Base-by-base conservation (phyloP, 2,329 filamentous ascomycete species). In the Colletotrichum orbiculare region DNA sequence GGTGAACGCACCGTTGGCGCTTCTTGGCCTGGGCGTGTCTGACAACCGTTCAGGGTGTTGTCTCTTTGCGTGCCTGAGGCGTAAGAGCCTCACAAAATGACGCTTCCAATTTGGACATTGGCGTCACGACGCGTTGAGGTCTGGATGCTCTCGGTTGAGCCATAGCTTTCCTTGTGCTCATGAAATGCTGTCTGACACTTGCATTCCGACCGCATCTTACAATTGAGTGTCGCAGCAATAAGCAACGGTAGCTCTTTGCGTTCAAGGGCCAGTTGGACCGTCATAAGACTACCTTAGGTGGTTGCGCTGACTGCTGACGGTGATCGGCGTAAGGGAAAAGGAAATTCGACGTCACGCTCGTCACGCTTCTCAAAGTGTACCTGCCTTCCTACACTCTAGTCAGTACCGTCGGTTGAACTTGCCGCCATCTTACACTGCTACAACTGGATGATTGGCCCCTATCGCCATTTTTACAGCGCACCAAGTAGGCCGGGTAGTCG, bases 21-120 rank as follows among this genome's bases (percentile, higher is more conserved):
- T 38, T 43, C 25, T 49, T 46, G 59, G 41, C 46, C 37, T 25
- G 25, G 25, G 25, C 25, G 25, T 25, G 25, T 25, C 25, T 4
- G 25, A 25, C 25, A 35, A 46, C 52, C 45, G 54, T 49, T 13
- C 17, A 47, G 37, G 42, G 34, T 65, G 61, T 53, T 25, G 35
- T 60, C 45, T 45, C 25, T 43, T 7, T 52, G 41, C 45, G 45
- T 66, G 66, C 66, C 66, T 67, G 57, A 67, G 63, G 66, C 58
- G 54, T 9, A 25, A 50, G 49, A 59, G 60, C 64, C 64, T 60
- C 64, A 64, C 25, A 59, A 64, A 64, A 66, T 66, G 60, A 66
- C 64, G 64, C 64, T 64, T 60, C 41, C 37, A 13, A 9, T 53
- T 46, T 39, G 45, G 50, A 34, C 43, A 34, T 41, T 42, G 39